Percentiles rank a stretch among this genome's conserved stretches.
Evolutionary conservation across 2,329 filamentous ascomycete species (phyloP).

Genomic region (Penicillium sp.): DNA sequence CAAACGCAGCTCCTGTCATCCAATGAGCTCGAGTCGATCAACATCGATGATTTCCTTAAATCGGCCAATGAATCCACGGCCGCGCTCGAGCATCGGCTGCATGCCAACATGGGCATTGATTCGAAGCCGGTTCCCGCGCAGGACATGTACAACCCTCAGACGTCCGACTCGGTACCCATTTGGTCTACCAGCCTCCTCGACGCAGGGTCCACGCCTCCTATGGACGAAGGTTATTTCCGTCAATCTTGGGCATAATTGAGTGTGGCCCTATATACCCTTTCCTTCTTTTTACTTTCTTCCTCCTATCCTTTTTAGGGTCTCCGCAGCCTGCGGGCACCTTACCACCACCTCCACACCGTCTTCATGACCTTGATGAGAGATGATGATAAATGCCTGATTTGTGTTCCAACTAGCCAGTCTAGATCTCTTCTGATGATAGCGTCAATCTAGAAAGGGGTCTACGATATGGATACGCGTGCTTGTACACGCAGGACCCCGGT

Average conservation of each 20-base stretch:
- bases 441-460: constrained; percentile 29
- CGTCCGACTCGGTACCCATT: constrained; percentile 26
- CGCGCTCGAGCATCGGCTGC: constrained; percentile 37
- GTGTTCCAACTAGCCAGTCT: constrained; percentile 31
- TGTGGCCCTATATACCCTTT: constrained; percentile 2
- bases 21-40: constrained; percentile 38
- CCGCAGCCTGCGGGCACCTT: constrained; percentile 28
- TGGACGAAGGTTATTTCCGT: constrained; percentile 32
- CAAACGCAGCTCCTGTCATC: constrained; percentile 40
- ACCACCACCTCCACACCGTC: constrained; percentile 40
- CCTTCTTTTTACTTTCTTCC: constrained; percentile 11
- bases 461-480: constrained; percentile 12
- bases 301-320: constrained; percentile 19
- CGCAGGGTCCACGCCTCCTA: constrained; percentile 21
- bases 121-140: constrained; percentile 29
- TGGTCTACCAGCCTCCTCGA: constrained; percentile 34
- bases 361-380: constrained; percentile 43
- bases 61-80: constrained; percentile 39
- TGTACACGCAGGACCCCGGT: constrained; percentile 7
- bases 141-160: constrained; percentile 26
- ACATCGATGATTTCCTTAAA: constrained; percentile 43
- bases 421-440: constrained; percentile 29
- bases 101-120: constrained; percentile 35
- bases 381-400: constrained; percentile 40
- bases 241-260: constrained; percentile 30